Evolutionary conservation across 805 yeast genomes (phyloP).

Genomic region (Yarrowia alimentaria): DNA sequence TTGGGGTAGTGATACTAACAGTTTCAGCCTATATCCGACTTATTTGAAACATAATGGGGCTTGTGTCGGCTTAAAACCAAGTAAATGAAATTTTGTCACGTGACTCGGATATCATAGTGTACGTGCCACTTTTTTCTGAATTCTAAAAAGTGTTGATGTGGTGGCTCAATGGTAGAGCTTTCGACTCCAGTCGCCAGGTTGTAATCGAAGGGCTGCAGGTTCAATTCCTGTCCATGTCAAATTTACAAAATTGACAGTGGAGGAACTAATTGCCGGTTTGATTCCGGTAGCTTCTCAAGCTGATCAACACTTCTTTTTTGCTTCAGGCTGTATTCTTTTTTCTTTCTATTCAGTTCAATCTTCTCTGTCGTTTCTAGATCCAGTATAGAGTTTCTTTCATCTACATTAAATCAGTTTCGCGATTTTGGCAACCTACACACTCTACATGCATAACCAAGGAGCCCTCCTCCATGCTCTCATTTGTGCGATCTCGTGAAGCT

Average conservation of each 20-base stretch:
- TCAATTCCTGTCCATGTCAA: slow-evolving; percentile 67
- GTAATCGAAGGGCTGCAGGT: slow-evolving; percentile 82
- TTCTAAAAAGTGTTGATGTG: slow-evolving; percentile 32
- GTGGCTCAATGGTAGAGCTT: slow-evolving; percentile 81
- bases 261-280: slow-evolving; percentile 25
- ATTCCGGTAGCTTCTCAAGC: slow-evolving; percentile 26
- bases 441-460: too few species aligned
- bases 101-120: too few species aligned
- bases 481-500: slow-evolving; percentile 8
- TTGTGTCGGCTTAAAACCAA: too few species aligned
- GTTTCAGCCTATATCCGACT: too few species aligned
- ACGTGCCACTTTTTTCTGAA: not conserved
- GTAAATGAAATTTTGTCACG: too few species aligned
- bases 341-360: not conserved
- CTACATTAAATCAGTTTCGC: not conserved
- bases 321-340: not conserved
- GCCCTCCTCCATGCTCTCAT: slow-evolving; percentile 16
- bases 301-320: slow-evolving; percentile 17
- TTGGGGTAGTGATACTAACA: too few species aligned
- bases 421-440: not conserved
- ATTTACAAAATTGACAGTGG: slow-evolving; percentile 19
- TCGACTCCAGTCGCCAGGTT: slow-evolving; percentile 59
- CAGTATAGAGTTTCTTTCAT: not conserved
- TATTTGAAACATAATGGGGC: too few species aligned
- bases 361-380: not conserved